Evolutionary conservation across 225 moss, liverwort and hornwort species (phyloP).

Genomic region (Neckera pumila): DNA sequence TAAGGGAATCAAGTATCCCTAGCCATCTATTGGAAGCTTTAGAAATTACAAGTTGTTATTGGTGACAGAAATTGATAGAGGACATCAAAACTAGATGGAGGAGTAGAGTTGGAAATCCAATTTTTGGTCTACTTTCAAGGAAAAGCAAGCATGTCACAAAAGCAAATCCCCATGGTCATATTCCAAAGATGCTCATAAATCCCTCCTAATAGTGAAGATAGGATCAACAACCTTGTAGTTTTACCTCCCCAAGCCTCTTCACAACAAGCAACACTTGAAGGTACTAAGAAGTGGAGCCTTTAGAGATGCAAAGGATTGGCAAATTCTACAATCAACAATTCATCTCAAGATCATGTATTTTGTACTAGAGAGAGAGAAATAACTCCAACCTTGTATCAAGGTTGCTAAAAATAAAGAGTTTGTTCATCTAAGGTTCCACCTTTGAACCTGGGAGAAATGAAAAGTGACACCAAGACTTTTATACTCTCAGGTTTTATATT

Average conservation of each 20-base stretch:
- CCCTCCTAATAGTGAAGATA: rapidly evolving
- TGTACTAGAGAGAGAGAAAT: background rate
- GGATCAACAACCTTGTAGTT: background rate
- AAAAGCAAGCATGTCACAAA: background rate
- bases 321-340: background rate
- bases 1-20: background rate
- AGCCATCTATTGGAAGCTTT: background rate
- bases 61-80: no score
- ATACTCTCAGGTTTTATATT: no score
- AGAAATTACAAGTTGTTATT: rapidly evolving
- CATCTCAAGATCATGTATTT: background rate
- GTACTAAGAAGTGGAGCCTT: background rate
- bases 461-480: background rate
- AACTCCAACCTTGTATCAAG: background rate
- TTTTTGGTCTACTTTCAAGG: background rate
- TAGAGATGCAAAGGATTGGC: background rate
- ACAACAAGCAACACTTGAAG: background rate
- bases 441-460: background rate
- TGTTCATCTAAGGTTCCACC: background rate
- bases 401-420: background rate
- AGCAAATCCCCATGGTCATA: background rate
- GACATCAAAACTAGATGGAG: background rate
- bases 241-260: background rate
- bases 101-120: background rate
- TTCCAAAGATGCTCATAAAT: background rate